Evolutionary conservation across 805 yeast species (phyloP), one percentile per base, ranked within the genome.

Genomic region (Tetrapisispora namnaoensis): DNA sequence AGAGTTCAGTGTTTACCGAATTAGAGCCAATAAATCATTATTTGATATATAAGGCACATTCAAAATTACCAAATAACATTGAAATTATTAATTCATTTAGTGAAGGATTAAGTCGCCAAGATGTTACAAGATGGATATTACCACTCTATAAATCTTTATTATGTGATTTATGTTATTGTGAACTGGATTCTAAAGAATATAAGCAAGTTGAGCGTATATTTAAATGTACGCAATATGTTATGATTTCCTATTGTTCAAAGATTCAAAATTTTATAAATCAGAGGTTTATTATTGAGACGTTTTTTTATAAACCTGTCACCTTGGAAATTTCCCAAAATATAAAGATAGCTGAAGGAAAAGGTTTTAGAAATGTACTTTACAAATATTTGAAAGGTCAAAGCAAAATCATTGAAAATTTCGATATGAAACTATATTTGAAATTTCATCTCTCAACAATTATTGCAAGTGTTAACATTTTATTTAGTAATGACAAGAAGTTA

Each of bases 241-340:
- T 60, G 16, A 38, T 55, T 1, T 60, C 65, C 1, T 53, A 54
- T 42, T 50, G 49, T 45, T 48, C 44, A 28, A 49, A 47, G n/a
- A 20, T 24, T 30, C 37, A 37, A 21, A 36, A 38, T 21, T 22
- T 30, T 21, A 14, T 14, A 24, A 45, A 28, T 17, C 17, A 10
- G 3, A 27, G 24, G 17, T 27, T 44, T 18, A 22, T 27, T 1
- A 17, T 37, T 7, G 44, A 42, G 17, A 42, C 44, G 7, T 13
- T 42, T 42, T 32, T 14, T 42, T 27, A 42, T 16, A 42, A 42
- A 9, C 32, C 20, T 6, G 7, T 42, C 2, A 13, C 37, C 2
- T 18, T 14, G 6, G 37, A 42, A 32, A 28, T 42, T 10, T 16
- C 16, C 10, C 28, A 42, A 16, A 42, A 42, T 30, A 4, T 42